Percentiles rank a stretch among this genome's conserved stretches.
Conservation (phyloP, 352 stramenopile species). For the Peronospora destructor region DNA sequence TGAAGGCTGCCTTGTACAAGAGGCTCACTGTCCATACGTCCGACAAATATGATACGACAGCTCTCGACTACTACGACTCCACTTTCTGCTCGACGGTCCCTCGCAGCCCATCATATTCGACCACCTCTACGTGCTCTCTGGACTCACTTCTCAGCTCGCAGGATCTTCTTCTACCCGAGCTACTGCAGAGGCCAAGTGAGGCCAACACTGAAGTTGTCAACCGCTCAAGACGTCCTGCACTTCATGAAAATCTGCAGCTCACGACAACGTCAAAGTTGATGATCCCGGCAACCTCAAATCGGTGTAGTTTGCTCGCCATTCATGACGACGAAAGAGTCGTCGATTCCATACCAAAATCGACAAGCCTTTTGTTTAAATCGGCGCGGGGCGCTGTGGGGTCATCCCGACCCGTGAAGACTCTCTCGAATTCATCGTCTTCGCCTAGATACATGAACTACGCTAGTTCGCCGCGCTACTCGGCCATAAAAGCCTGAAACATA, state of each 20-base stretch:
- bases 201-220: constrained; percentile 3
- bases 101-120: constrained; percentile 28
- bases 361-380: constrained; percentile 12
- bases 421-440: constrained; percentile 10
- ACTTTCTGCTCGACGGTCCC: constrained; percentile 13
- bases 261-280: constrained; percentile 5
- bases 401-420: constrained; percentile 7
- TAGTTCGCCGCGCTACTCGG: constrained; percentile 29
- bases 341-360: constrained; percentile 6
- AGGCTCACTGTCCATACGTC: constrained; percentile 13
- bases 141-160: constrained; percentile 27
- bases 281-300: constrained; percentile 5
- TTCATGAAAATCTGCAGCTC: constrained; percentile 5
- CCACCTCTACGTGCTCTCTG: constrained; percentile 28
- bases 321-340: constrained; percentile 2
- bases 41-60: constrained; percentile 9
- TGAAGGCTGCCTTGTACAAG: constrained; percentile 9
- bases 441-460: constrained; percentile 35
- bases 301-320: constrained; percentile 8
- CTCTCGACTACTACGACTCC: constrained; percentile 7
- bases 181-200: constrained; percentile 13
- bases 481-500: constrained; percentile 32
- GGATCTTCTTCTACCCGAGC: constrained; percentile 22
- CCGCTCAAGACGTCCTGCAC: constrained; percentile 14
- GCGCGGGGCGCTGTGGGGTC: constrained; percentile 1